Evolutionary conservation across 2,329 filamentous ascomycete genomes (phyloP).

Genomic region (Trichoderma arundinaceum): DNA sequence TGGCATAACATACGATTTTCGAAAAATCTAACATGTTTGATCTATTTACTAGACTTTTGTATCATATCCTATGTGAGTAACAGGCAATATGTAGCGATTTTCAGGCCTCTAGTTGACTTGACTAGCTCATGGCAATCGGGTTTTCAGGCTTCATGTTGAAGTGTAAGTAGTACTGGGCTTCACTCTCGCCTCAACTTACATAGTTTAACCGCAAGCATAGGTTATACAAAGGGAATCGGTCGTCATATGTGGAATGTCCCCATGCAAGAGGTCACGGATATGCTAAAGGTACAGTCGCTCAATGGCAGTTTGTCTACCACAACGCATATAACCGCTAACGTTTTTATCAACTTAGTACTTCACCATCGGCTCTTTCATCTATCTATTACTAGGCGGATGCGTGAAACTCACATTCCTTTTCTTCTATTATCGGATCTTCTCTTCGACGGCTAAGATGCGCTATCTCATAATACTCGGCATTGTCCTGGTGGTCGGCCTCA

Average conservation of each 20-base stretch:
- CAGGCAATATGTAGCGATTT: not conserved
- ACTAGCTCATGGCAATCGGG: not conserved
- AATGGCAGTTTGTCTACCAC: not conserved
- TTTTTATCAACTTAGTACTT: not conserved
- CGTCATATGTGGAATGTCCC: conserved; percentile 5
- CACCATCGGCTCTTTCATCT: conserved; percentile 4
- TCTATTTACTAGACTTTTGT: not conserved
- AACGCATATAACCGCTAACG: not conserved
- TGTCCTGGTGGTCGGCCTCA: not conserved
- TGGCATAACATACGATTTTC: not conserved
- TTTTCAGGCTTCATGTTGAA: conserved; percentile 2
- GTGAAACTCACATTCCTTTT: conserved; percentile 12
- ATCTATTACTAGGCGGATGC: not conserved
- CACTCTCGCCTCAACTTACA: not conserved
- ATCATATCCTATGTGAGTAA: not conserved
- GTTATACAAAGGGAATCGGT: conserved; percentile 2
- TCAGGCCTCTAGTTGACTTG: not conserved
- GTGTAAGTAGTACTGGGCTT: not conserved
- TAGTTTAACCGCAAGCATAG: not conserved
- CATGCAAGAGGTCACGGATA: not conserved
- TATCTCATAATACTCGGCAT: not conserved
- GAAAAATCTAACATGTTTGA: not conserved
- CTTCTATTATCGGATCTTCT: conserved; percentile 11
- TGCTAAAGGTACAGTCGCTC: not conserved
- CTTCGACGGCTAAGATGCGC: not conserved